Percentiles rank a stretch among this genome's conserved stretches.
Evolutionary conservation across 441 rosid species (phyloP).

Genomic region (Erysimum cheiri): DNA sequence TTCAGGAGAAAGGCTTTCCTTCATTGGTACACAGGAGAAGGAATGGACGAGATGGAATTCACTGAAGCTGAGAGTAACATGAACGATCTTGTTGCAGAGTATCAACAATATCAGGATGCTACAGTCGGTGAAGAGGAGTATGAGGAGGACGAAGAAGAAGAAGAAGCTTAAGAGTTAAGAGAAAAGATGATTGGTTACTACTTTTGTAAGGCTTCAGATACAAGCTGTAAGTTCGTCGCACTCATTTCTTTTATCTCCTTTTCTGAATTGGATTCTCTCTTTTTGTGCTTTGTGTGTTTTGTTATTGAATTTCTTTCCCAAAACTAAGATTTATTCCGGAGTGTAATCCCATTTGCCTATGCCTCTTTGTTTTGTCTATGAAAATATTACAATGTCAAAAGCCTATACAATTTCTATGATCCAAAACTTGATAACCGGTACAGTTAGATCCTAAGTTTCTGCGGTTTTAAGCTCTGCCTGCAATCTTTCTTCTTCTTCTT

Average conservation of each 20-base stretch:
- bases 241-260: slow-evolving; percentile 29
- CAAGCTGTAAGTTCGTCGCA: slow-evolving; percentile 25
- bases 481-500: slow-evolving; percentile 48
- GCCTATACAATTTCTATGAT: slow-evolving; percentile 28
- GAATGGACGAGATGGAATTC: slow-evolving; percentile 50
- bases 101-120: slow-evolving; percentile 48
- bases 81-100: slow-evolving; percentile 50
- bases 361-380: slow-evolving; percentile 37
- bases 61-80: slow-evolving; percentile 51
- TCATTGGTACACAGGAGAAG: slow-evolving; percentile 51
- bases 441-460: slow-evolving; percentile 1
- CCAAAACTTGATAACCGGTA: background rate
- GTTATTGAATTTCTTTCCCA: slow-evolving; percentile 16
- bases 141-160: slow-evolving; percentile 44
- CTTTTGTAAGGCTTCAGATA: slow-evolving; percentile 35
- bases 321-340: slow-evolving; percentile 38
- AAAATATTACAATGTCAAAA: slow-evolving; percentile 24
- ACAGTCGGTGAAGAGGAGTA: slow-evolving; percentile 48
- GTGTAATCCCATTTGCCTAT: slow-evolving; percentile 35
- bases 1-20: slow-evolving; percentile 49
- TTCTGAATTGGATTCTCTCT: slow-evolving; percentile 28
- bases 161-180: slow-evolving; percentile 39
- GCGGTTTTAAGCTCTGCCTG: slow-evolving; percentile 10
- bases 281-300: slow-evolving; percentile 42
- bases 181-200: slow-evolving; percentile 27